Conservation (phyloP, 2,329 filamentous ascomycete genomes). For the Trichoderma harzianum region DNA sequence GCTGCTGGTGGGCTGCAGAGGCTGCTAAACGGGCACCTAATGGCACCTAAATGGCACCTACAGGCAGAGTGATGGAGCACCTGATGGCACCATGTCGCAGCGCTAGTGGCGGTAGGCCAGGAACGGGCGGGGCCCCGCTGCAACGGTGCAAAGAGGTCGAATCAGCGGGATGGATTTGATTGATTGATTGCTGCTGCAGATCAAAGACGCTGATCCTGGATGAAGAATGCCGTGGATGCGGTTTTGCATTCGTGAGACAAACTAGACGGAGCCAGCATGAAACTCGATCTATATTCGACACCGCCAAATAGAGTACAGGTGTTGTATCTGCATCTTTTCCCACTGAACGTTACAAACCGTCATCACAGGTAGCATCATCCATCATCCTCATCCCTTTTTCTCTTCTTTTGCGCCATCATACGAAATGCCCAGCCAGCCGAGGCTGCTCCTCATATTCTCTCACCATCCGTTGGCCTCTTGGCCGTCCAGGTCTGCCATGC, state of each 20-base stretch:
- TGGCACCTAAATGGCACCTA: not conserved
- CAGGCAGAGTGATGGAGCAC: not conserved
- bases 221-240: not conserved
- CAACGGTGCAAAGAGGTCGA: not conserved
- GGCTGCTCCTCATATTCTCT: not conserved
- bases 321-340: not conserved
- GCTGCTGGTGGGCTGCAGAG: not conserved
- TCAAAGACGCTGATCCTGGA: not conserved
- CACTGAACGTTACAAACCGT: not conserved
- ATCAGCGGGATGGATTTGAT: not conserved
- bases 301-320: not conserved
- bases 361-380: not conserved
- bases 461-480: not conserved
- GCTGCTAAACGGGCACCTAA: not conserved
- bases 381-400: not conserved
- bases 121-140: slow-evolving; percentile 17
- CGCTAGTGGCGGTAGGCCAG: slow-evolving; percentile 18
- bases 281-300: not conserved
- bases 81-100: slow-evolving; percentile 8
- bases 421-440: not conserved
- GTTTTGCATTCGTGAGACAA: not conserved
- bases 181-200: not conserved
- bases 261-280: not conserved
- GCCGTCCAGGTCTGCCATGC: not conserved
- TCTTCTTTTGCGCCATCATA: not conserved